phyloP scores from a whole-genome alignment of 371 early-diverging fungal genomes.

The Thermomucor indicae-seudaticae region DNA sequence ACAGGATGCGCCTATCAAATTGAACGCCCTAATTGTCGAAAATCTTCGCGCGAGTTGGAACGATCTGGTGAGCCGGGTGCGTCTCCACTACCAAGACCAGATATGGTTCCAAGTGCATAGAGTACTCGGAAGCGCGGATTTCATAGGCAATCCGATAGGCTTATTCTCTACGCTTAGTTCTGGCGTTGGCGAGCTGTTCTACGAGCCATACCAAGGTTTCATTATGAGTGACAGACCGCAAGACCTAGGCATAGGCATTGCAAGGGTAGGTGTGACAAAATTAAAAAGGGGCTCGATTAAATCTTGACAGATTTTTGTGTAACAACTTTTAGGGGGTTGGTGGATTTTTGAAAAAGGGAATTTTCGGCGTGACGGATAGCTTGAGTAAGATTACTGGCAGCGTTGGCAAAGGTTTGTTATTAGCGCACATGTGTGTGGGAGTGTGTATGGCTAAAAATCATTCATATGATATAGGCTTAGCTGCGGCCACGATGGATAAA shows the following conservation, averaged over 20 bases:
- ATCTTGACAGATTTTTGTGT: background rate
- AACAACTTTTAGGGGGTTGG: slow-evolving; percentile 32
- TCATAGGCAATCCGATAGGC: slow-evolving; percentile 91
- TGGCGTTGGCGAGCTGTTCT: slow-evolving; percentile 86
- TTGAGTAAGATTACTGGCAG: slow-evolving; percentile 83
- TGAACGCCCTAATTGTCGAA: slow-evolving; percentile 80
- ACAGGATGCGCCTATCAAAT: slow-evolving; percentile 75
- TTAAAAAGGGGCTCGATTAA: background rate
- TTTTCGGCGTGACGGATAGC: slow-evolving; percentile 85
- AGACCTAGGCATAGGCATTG: slow-evolving; percentile 83
- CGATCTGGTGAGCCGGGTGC: slow-evolving; percentile 31
- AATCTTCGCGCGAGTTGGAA: slow-evolving; percentile 67
- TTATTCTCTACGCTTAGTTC: slow-evolving; percentile 81
- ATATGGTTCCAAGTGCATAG: slow-evolving; percentile 79
- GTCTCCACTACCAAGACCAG: slow-evolving; percentile 72
- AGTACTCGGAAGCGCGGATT: slow-evolving; percentile 84
- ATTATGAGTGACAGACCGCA: slow-evolving; percentile 85
- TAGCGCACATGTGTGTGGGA: background rate
- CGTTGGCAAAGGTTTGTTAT: slow-evolving; percentile 68
- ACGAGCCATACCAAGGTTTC: slow-evolving; percentile 89
- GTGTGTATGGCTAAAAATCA: background rate
- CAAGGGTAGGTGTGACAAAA: slow-evolving; percentile 77
- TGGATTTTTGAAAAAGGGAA: slow-evolving; percentile 70
- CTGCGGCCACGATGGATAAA: slow-evolving; percentile 84
- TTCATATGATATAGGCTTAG: slow-evolving; percentile 24